Evolutionary conservation across 2,329 filamentous ascomycete genomes (phyloP), one percentile per base, ranked within the genome.

Genomic region (Fusarium subglutinans): DNA sequence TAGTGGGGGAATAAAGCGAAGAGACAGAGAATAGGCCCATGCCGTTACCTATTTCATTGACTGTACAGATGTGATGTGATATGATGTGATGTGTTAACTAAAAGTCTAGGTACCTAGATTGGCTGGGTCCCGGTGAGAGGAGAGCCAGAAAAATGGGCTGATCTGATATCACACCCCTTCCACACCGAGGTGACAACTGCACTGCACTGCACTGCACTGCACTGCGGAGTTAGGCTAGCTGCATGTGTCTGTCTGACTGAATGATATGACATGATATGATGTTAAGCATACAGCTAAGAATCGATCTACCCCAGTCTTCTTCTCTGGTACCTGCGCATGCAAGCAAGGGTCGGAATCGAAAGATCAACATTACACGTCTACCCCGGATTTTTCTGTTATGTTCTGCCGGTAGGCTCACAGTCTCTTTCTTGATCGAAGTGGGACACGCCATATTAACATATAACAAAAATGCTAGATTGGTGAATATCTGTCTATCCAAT

Each of bases 1-100:
- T 43, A 60, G 63, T 57, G 45, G 70, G 66, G 66, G 56, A 43
- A 53, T 28, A 45, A 61, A 47, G 47, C 30, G 24, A 26, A 54
- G 41, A 38, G 59, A 47, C 54, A 60, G 54, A 63, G 61, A 63
- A 58, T 64, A 57, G 71, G 61, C 69, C 61, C 59, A 74, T 57
- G 72, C 69, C 51, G 70, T 76, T 70, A 69, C 72, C 68, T 68
- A 69, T 63, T 65, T 63, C 63, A 56, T 70, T 72, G 74, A 74
- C 74, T 81, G 79, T 80, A 55, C 51, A 54, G 24, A 55, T 28
- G 80, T 68, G 62, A 77, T 24, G 24, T 20, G 48, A 11, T 35
- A 35, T 35, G n/a, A 35, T 35, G 33, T 35, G 33, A 35, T 35
- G 33, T 35, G 33, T 35, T 35, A 35, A 35, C 33, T 33, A 14